phyloP scores from a whole-genome alignment of 2,329 filamentous ascomycete genomes.

The Penicillium sp. region DNA sequence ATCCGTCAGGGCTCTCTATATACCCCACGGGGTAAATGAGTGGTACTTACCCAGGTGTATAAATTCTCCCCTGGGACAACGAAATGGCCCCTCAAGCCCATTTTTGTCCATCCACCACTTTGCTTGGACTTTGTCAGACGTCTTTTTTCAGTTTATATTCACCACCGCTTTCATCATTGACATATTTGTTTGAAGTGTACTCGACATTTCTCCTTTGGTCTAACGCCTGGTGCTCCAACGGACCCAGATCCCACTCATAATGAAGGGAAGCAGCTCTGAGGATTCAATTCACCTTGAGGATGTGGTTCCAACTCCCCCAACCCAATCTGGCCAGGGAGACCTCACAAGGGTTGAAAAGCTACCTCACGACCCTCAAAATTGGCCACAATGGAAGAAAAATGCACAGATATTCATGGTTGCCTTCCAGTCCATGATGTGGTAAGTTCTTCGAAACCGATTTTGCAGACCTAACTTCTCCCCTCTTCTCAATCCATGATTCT shows the following conservation, averaged over 20 bases:
- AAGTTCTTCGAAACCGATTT: neutral
- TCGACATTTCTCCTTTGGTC: neutral
- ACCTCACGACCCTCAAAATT: conserved; percentile 22
- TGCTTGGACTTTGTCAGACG: neutral
- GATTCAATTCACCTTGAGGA: neutral
- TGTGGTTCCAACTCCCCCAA: neutral
- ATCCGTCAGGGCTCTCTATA: neutral
- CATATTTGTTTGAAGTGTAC: too few species aligned
- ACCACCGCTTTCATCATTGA: neutral
- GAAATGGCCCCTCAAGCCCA: neutral
- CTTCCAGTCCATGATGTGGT: conserved; percentile 55
- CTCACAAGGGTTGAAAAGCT: neutral
- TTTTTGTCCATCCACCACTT: neutral
- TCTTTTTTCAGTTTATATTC: neutral
- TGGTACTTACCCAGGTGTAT: neutral
- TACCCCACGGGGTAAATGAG: neutral
- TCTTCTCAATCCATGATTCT: neutral
- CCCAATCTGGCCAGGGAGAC: neutral
- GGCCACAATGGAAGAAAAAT: conserved; percentile 38
- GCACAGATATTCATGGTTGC: conserved; percentile 55
- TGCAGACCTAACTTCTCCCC: neutral
- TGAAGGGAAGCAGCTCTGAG: neutral
- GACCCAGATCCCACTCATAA: neutral
- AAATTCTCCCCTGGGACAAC: too few species aligned
- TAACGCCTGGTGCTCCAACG: neutral